A percentile compares a stretch with the other conserved stretches of the same genome.
These are phyloP conservation scores for Epichloe bromicola DNA, from an alignment of 2,329 filamentous ascomycete species.

Conservation along the genomic window DNA sequence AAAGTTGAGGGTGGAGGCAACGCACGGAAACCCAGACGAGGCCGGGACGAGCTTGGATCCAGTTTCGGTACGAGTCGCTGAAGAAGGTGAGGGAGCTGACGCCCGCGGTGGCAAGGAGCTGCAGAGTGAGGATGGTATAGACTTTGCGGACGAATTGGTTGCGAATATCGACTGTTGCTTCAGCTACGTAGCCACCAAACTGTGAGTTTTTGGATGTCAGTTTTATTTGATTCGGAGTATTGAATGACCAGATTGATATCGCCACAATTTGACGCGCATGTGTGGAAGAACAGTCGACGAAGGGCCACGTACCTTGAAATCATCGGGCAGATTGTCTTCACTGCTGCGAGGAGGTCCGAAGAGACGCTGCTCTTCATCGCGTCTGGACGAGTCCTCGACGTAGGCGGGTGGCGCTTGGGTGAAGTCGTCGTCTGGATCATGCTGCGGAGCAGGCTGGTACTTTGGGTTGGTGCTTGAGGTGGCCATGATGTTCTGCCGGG, in stretches of 20 bases:
- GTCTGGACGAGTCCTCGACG: conserved; percentile 38
- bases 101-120: conserved; percentile 72
- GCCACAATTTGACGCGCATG: neutral
- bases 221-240: neutral
- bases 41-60: conserved; percentile 76
- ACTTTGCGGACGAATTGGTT: conserved; percentile 97
- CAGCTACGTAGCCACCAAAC: conserved; percentile 87
- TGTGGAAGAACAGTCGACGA: neutral
- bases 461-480: conserved; percentile 47
- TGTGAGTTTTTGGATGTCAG: conserved; percentile 18
- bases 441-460: conserved; percentile 71
- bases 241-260: neutral
- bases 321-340: conserved; percentile 86
- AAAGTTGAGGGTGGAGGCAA: conserved; percentile 6
- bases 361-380: conserved; percentile 43
- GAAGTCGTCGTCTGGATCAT: conserved; percentile 68
- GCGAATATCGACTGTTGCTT: conserved; percentile 88
- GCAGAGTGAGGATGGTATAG: conserved; percentile 93
- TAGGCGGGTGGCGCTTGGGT: conserved; percentile 77
- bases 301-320: conserved; percentile 63
- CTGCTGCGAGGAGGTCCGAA: conserved; percentile 60
- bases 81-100: conserved; percentile 81
- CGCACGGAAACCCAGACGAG: conserved; percentile 72
- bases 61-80: conserved; percentile 62
- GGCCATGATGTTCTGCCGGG: conserved; percentile 40